phyloP scores from a whole-genome alignment of 169 alveolate species.

The Prorocentrum cordatum region DNA sequence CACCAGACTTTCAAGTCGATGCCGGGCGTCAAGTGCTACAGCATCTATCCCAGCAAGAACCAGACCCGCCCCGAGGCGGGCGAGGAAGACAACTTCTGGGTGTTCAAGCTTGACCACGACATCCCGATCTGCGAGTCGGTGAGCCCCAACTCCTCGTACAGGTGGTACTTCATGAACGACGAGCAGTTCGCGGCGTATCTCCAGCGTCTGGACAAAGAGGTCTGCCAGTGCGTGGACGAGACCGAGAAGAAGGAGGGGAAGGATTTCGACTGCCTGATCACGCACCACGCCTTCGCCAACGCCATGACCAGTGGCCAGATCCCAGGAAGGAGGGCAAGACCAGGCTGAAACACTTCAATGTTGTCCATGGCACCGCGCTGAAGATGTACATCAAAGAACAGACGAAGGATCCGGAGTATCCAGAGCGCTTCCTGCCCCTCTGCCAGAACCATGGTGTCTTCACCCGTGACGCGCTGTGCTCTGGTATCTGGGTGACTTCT shows the following conservation, averaged over 20 bases:
- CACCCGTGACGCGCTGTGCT: background rate
- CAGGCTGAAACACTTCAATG: slow-evolving; percentile 28
- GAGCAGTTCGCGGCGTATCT: slow-evolving; percentile 16
- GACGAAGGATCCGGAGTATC: slow-evolving; percentile 17
- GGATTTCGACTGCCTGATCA: slow-evolving; percentile 27
- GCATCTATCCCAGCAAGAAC: slow-evolving; percentile 34
- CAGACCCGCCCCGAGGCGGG: slow-evolving; percentile 16
- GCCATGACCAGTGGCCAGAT: slow-evolving; percentile 29
- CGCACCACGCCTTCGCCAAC: slow-evolving; percentile 51
- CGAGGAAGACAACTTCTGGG: background rate
- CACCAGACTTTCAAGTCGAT: slow-evolving; percentile 11
- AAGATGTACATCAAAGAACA: slow-evolving; percentile 60
- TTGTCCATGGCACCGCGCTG: slow-evolving; percentile 39
- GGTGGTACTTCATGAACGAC: slow-evolving; percentile 46
- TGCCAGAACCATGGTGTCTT: slow-evolving; percentile 13
- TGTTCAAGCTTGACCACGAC: slow-evolving; percentile 26
- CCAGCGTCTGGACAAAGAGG: slow-evolving; percentile 5
- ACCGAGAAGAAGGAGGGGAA: slow-evolving; percentile 25
- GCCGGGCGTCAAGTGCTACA: slow-evolving; percentile 18
- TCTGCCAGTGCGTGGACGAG: slow-evolving; percentile 33
- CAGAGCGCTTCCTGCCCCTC: slow-evolving; percentile 15
- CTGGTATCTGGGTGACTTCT: slow-evolving; percentile 19
- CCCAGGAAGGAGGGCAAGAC: slow-evolving; percentile 38
- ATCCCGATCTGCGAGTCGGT: slow-evolving; percentile 40
- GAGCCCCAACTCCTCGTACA: slow-evolving; percentile 43